Conservation (phyloP, 2,329 filamentous ascomycete species). For the Emydomyces testavorans region DNA sequence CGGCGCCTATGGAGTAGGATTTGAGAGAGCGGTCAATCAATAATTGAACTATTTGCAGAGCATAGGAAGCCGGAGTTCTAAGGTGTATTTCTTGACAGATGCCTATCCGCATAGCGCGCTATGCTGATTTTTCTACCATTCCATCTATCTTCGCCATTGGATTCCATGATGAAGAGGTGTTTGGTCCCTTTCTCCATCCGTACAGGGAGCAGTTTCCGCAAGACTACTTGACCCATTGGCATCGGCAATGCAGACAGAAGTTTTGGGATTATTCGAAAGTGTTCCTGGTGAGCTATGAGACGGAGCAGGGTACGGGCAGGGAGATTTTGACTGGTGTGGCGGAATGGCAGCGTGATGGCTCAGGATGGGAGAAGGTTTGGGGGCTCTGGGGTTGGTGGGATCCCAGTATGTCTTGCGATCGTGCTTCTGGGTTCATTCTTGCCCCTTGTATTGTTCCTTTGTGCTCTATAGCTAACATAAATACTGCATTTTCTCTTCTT, state of each 20-base stretch:
- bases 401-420: conserved; percentile 12
- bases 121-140: conserved; percentile 5
- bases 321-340: conserved; percentile 11
- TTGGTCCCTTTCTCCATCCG: conserved; percentile 3
- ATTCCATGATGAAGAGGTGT: conserved; percentile 11
- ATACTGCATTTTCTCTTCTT: not conserved
- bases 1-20: too few relatives aligned
- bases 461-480: not conserved
- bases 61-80: not conserved
- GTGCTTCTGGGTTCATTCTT: too few relatives aligned
- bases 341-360: conserved; percentile 8
- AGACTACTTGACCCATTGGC: conserved; percentile 6
- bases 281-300: conserved; percentile 13
- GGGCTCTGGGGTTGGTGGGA: conserved; percentile 12
- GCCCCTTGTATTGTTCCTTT: too few relatives aligned
- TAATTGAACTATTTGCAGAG: not conserved
- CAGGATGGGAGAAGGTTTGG: conserved; percentile 12
- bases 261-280: conserved; percentile 11
- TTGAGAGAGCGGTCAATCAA: not conserved
- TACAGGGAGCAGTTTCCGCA: conserved; percentile 9
- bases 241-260: not conserved
- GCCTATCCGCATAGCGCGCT: conserved; percentile 11
- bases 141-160: conserved; percentile 5
- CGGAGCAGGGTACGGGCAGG: not conserved
- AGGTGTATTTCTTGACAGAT: conserved; percentile 2